Evolutionary conservation across 768 basidiomycete species (phyloP).

Genomic region (Pholiota conissans): DNA sequence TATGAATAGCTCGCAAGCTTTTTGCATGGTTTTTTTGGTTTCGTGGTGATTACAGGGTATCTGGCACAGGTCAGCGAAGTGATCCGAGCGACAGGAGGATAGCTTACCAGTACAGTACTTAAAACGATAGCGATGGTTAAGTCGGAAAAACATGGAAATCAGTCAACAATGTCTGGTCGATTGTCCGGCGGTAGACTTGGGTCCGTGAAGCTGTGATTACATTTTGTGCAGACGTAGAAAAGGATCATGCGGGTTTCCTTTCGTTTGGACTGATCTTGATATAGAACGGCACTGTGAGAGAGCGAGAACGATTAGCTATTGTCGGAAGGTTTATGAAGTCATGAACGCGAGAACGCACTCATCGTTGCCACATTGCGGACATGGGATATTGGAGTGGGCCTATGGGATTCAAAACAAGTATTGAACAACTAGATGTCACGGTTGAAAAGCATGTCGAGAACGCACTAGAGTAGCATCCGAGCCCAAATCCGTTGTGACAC

Average conservation of each 20-base stretch:
- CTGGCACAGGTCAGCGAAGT: constrained; percentile 3
- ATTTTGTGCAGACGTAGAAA: constrained; percentile 87
- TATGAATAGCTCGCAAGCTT: neutral
- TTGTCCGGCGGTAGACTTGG: constrained; percentile 55
- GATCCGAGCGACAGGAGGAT: neutral
- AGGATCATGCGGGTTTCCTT: constrained; percentile 95
- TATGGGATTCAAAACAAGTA: constrained; percentile 26
- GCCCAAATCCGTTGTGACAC: constrained; percentile 86
- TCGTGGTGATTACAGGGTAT: constrained; percentile 13
- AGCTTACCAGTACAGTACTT: constrained; percentile 3
- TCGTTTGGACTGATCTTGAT: constrained; percentile 96
- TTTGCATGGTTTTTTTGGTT: neutral
- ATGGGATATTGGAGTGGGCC: constrained; percentile 83
- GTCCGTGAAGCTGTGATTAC: constrained; percentile 75
- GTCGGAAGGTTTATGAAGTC: neutral
- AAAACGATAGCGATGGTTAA: neutral
- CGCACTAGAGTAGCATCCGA: constrained; percentile 85
- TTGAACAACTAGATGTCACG: neutral
- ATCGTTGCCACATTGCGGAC: constrained; percentile 79
- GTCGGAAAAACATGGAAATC: neutral
- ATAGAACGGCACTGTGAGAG: constrained; percentile 76
- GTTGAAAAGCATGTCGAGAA: neutral
- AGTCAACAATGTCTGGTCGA: constrained; percentile 24
- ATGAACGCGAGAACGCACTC: constrained; percentile 55
- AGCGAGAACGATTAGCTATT: neutral